Evolutionary conservation across 345 rosid genomes (phyloP).

Genomic region (Gossypium rotundifolium): DNA sequence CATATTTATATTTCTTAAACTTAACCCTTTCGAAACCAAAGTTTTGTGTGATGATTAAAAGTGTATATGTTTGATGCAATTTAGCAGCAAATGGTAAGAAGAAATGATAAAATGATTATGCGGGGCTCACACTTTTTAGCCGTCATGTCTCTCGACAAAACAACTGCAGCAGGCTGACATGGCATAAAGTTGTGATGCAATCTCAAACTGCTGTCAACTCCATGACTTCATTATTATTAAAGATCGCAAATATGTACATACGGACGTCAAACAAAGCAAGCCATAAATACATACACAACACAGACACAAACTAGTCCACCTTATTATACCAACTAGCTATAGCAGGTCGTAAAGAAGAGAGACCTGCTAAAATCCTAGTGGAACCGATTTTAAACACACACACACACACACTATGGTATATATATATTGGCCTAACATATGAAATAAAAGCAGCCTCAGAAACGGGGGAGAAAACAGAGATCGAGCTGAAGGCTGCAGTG

Average conservation of each 20-base stretch:
- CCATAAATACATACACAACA: not conserved
- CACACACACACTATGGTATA: not conserved
- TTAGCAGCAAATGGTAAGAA: not conserved
- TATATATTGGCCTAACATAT: not conserved
- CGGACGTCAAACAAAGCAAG: not conserved
- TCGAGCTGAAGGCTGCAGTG: not conserved
- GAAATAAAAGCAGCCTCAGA: not conserved
- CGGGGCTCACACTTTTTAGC: not conserved
- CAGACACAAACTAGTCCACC: not conserved
- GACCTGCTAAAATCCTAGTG: conserved; percentile 3
- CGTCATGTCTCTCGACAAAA: not conserved
- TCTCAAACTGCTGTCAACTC: not conserved
- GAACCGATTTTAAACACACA: not conserved
- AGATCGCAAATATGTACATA: conserved; percentile 1
- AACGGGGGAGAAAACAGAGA: not conserved
- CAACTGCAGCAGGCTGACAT: not conserved
- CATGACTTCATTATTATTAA: conserved; percentile 2
- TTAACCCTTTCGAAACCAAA: no score
- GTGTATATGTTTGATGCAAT: not conserved
- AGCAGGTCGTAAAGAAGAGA: not conserved
- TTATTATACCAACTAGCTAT: not conserved
- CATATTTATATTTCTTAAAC: no score
- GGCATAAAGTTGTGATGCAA: not conserved
- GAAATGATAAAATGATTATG: not conserved
- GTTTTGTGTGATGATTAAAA: no score